Evolutionary conservation across 192 early-diverging fungal species (phyloP).

Genomic region (Coemansia sp.): DNA sequence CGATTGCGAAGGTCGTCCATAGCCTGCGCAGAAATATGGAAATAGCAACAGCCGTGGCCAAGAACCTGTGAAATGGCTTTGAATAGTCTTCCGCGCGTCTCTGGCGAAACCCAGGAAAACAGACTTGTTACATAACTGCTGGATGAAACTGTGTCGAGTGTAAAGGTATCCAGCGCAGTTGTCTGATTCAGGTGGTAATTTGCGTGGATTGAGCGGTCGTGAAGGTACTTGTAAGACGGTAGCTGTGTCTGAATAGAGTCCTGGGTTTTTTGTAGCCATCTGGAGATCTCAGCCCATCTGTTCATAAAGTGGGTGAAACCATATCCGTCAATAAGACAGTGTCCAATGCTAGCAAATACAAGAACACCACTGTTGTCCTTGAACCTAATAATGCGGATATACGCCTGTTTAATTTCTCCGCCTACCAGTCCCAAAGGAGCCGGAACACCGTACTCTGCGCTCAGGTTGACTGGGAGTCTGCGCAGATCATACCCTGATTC

Average conservation of each 20-base stretch:
- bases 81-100: background rate
- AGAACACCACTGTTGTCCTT: background rate
- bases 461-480: background rate
- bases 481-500: background rate
- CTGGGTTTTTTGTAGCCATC: background rate
- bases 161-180: background rate
- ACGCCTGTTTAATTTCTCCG: background rate
- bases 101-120: constrained; percentile 1
- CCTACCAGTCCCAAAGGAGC: background rate
- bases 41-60: background rate
- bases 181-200: background rate
- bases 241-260: background rate
- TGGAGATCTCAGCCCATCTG: constrained; percentile 1
- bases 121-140: background rate
- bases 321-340: background rate
- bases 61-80: background rate
- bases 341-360: background rate
- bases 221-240: background rate
- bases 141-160: background rate
- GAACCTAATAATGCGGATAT: background rate
- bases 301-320: background rate
- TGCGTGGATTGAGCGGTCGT: constrained; percentile 5
- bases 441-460: background rate
- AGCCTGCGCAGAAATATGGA: background rate
- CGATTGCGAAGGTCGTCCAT: background rate